A percentile compares a stretch with the other conserved stretches of the same genome.
Conservation (phyloP, 1,284 basidiomycete genomes). For the Exobasidium rhododendri region DNA sequence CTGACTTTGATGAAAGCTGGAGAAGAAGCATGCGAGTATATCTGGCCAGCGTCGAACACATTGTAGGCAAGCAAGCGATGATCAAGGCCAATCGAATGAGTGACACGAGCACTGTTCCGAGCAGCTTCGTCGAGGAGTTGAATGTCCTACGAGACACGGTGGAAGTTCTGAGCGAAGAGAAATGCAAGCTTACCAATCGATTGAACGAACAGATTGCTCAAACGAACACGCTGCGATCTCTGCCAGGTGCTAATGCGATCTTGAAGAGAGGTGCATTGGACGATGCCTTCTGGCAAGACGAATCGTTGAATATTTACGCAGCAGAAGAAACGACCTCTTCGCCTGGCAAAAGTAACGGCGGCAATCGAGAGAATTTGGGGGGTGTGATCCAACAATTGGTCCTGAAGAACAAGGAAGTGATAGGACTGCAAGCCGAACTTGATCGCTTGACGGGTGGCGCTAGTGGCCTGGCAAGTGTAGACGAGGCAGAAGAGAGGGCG, state of each 20-base stretch:
- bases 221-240: constrained; percentile 65
- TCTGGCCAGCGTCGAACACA: constrained; percentile 64
- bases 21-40: constrained; percentile 65
- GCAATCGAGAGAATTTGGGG: constrained; percentile 61
- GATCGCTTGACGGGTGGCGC: constrained; percentile 57
- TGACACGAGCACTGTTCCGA: constrained; percentile 58
- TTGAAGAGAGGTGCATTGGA: constrained; percentile 40
- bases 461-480: background rate
- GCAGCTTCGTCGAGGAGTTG: constrained; percentile 64
- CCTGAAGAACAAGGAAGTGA: constrained; percentile 78
- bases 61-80: constrained; percentile 67
- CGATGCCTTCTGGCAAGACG: constrained; percentile 12
- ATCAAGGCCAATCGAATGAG: constrained; percentile 58
- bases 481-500: constrained; percentile 27
- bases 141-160: constrained; percentile 64
- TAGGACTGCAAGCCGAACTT: constrained; percentile 70
- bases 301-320: background rate
- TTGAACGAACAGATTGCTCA: constrained; percentile 66
- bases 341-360: constrained; percentile 21
- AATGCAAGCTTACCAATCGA: constrained; percentile 61
- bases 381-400: constrained; percentile 77
- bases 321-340: constrained; percentile 5
- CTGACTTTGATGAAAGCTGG: constrained; percentile 71
- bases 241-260: constrained; percentile 49
- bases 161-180: constrained; percentile 67